Percentiles rank a stretch among this genome's conserved stretches.
Evolutionary conservation across 169 alveolate genomes (phyloP).

Genomic region (Perkinsus marinus): DNA sequence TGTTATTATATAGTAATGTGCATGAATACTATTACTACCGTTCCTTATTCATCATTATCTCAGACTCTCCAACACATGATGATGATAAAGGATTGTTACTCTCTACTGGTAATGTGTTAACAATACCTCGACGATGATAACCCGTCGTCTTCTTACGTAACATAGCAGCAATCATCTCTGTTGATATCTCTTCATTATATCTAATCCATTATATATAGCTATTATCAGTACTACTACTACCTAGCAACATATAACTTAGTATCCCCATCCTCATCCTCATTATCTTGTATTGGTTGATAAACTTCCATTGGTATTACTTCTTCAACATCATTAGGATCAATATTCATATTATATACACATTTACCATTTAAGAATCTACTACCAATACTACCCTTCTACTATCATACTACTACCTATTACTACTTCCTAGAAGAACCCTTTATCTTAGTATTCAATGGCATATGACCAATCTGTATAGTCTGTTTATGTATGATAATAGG

Average conservation of each 20-base stretch:
- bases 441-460: background rate
- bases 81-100: no score
- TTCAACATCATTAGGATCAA: background rate
- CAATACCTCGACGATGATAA: no score
- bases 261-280: background rate
- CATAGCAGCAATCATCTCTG: background rate
- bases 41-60: no score
- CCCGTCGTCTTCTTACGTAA: background rate
- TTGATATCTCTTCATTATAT: background rate
- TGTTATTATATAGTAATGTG: no score
- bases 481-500: background rate
- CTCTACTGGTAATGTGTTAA: no score
- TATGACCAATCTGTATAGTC: background rate
- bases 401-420: background rate
- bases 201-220: background rate
- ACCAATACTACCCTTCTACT: background rate
- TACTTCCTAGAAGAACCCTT: background rate
- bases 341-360: background rate
- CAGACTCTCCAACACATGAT: no score
- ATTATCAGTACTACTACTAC: background rate
- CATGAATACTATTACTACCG: no score
- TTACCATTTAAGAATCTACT: background rate
- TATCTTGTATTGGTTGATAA: background rate
- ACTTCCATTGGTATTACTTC: background rate
- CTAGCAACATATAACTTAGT: background rate